Conservation (phyloP, 2,329 filamentous ascomycete species). For the Thielaviopsis euricoi region DNA sequence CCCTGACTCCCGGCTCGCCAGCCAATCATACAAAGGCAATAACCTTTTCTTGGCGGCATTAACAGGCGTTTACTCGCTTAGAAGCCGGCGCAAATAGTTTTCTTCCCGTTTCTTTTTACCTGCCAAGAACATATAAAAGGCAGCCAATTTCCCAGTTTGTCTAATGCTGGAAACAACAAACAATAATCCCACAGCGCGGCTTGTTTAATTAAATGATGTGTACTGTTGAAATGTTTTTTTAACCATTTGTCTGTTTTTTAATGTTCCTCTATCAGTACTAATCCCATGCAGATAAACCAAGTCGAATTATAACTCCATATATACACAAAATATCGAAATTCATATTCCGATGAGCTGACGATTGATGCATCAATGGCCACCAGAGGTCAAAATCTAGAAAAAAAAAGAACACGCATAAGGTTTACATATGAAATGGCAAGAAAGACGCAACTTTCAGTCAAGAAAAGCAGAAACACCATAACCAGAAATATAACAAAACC, state of each 20-base stretch:
- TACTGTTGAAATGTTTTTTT: neutral
- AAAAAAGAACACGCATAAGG: neutral
- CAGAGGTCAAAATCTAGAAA: neutral
- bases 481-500: neutral
- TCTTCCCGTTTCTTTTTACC: neutral
- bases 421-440: neutral
- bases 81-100: neutral
- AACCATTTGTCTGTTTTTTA: neutral
- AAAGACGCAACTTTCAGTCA: neutral
- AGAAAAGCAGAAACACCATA: neutral
- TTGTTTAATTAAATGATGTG: neutral
- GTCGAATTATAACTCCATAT: neutral
- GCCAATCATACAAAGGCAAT: neutral
- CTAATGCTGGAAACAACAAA: neutral
- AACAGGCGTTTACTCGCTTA: neutral
- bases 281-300: neutral
- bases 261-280: neutral
- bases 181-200: neutral
- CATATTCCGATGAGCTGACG: neutral
- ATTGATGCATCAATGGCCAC: neutral
- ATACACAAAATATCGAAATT: neutral
- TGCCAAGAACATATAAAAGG: neutral
- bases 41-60: neutral
- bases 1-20: neutral
- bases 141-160: neutral